Evolutionary conservation across 176 grass and related monocot genomes (phyloP), one percentile per base, ranked within the genome.

Genomic region (Melocanna baccifera): DNA sequence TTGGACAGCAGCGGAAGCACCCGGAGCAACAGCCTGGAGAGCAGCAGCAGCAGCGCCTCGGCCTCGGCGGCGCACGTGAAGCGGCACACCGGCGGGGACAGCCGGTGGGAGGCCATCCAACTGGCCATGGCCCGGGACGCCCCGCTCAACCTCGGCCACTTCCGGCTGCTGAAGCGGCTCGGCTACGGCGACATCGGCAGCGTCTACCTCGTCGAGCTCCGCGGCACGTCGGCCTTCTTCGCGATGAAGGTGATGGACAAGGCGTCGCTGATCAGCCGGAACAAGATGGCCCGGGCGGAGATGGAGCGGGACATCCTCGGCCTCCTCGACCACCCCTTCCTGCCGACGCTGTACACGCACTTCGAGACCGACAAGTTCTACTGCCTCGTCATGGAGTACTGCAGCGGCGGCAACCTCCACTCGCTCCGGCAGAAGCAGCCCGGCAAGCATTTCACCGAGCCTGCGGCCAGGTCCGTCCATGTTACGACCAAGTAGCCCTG

Each of bases 151-250:
- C 89, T 94, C 8, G 83, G 88, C 10, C 91, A 94, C 73, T 97
- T 97, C 80, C 90, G 91, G 62, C 92, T 97, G 40, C 89, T 97
- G 6, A 95, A 95, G 62, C 91, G 92, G 47, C 90, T 97, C 11
- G 95, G 95, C 6, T 95, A 98, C 77, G 96, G 96, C 52, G 96
- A 98, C 81, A 98, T 98, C 74, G 96, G 96, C 52, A 98, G 96
- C 71, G 96, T 98, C 12, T 98, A 98, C 89, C 90, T 98, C 25
- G 96, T 90, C 25, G 93, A 98, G 69, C 93, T 98, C 62, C 94
- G 93, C 7, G 73, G 40, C 78, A 78, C 88, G 66, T 15, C 66
- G 5, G 62, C 77, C 50, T 89, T 89, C 87, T 89, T 89, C 77
- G 87, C 87, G n/a, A 89, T 89, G 87, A 89, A 89, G 77, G 87